Evolutionary conservation across 73 alveolate genomes (phyloP).

Genomic region (Tetrahymena malaccensis): DNA sequence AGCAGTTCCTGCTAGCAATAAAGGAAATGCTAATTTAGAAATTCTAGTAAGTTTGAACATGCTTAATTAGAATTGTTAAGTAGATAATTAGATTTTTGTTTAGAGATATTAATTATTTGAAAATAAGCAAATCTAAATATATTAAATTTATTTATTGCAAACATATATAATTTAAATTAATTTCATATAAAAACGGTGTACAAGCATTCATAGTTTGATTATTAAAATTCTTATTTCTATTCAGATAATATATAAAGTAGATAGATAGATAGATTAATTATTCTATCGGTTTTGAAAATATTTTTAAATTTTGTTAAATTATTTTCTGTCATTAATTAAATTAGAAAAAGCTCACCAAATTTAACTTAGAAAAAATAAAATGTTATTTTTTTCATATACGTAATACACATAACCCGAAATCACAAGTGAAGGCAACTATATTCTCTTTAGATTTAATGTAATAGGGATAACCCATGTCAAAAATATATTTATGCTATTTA

Average conservation of each 20-base stretch:
- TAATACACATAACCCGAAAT: slow-evolving; percentile 13
- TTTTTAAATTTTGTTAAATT: too few relatives aligned
- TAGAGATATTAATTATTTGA: neutral
- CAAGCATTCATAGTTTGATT: neutral
- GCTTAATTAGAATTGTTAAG: neutral
- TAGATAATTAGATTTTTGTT: neutral
- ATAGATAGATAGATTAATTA: too few relatives aligned
- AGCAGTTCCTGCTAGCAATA: neutral
- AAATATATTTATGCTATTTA: slow-evolving; percentile 19
- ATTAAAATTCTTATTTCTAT: neutral
- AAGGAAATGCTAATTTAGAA: neutral
- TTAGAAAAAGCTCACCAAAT: too few relatives aligned
- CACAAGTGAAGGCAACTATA: slow-evolving; percentile 15
- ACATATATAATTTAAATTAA: neutral
- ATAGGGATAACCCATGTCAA: slow-evolving; percentile 45
- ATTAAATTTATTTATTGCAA: neutral
- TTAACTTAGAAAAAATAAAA: too few relatives aligned
- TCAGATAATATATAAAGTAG: too few relatives aligned
- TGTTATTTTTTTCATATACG: neutral
- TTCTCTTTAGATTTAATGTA: neutral
- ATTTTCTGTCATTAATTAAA: too few relatives aligned
- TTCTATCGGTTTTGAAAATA: too few relatives aligned
- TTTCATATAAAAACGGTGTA: neutral
- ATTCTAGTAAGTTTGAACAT: neutral
- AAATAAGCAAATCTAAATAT: neutral